A percentile compares a stretch with the other conserved stretches of the same genome.
Evolutionary conservation across 371 early-diverging fungal species (phyloP).

Genomic region (Paraphysoderma sedebokerense): DNA sequence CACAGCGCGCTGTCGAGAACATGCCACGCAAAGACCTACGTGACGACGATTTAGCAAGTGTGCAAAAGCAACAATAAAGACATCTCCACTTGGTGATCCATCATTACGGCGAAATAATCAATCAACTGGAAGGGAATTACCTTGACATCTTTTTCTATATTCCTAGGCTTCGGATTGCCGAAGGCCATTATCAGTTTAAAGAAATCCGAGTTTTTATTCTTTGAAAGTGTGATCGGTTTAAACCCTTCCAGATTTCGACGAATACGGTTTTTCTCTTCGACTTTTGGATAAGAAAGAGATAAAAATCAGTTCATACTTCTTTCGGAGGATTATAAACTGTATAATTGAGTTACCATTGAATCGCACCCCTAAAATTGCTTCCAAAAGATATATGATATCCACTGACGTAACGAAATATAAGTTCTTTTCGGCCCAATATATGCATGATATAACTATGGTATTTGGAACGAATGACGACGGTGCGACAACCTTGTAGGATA

Average conservation of each 20-base stretch:
- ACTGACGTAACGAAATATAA: conserved; percentile 64
- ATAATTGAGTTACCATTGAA: no score
- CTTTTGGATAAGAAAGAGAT: no score
- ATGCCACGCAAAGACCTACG: conserved; percentile 44
- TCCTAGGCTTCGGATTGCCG: conserved; percentile 63
- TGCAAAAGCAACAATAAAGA: neutral
- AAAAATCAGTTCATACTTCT: no score
- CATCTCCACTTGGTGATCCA: neutral
- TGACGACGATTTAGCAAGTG: neutral
- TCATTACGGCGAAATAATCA: neutral
- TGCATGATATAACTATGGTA: conserved; percentile 52
- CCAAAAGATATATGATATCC: conserved; percentile 57
- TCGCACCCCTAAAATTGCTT: conserved; percentile 48
- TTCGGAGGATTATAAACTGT: no score
- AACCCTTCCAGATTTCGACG: conserved; percentile 67
- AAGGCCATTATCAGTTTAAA: conserved; percentile 68
- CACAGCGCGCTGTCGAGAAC: conserved; percentile 41
- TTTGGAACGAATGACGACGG: neutral
- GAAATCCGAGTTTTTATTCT: conserved; percentile 53
- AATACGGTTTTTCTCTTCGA: conserved; percentile 71
- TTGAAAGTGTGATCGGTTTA: conserved; percentile 57
- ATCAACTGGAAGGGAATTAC: conserved; percentile 6
- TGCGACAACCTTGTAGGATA: neutral
- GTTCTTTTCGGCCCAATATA: conserved; percentile 56
- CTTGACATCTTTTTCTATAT: conserved; percentile 74